Conservation (phyloP, 2,329 filamentous ascomycete species). For the Cytospora piceicola region DNA sequence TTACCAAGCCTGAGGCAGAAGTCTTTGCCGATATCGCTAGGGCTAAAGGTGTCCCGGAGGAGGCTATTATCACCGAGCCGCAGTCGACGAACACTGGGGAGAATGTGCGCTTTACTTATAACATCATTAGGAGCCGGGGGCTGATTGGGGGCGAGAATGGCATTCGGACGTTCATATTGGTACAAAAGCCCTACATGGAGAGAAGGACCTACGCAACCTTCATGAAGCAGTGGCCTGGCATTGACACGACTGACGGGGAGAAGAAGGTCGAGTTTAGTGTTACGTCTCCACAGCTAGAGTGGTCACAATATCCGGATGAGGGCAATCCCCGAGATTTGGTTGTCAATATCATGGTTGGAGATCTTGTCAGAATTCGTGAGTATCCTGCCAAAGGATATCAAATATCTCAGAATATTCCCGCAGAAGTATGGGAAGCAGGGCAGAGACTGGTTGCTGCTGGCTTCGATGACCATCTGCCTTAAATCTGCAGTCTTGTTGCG, state of each 20-base stretch:
- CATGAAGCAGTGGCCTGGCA: constrained; percentile 50
- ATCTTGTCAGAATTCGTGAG: constrained; percentile 48
- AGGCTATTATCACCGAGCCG: constrained; percentile 46
- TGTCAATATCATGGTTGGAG: constrained; percentile 50
- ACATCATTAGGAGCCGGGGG: constrained; percentile 38
- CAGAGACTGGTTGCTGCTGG: constrained; percentile 46
- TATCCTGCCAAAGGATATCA: constrained; percentile 50
- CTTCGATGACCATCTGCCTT: constrained; percentile 45
- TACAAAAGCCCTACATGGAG: constrained; percentile 56
- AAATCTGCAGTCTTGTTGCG: constrained; percentile 3
- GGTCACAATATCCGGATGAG: constrained; percentile 46
- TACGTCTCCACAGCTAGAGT: constrained; percentile 46
- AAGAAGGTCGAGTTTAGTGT: constrained; percentile 41
- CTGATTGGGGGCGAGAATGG: constrained; percentile 29
- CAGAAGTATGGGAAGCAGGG: constrained; percentile 47
- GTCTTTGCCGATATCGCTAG: constrained; percentile 48
- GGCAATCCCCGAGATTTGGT: constrained; percentile 48
- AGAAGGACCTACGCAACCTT: constrained; percentile 51
- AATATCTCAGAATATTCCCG: constrained; percentile 48
- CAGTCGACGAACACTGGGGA: constrained; percentile 51
- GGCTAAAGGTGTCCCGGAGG: constrained; percentile 44
- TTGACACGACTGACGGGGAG: background rate
- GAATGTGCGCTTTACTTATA: constrained; percentile 50
- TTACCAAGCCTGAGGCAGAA: constrained; percentile 47
- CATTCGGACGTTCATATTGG: constrained; percentile 44